Base-by-base conservation (phyloP, 2,329 filamentous ascomycete species). In the Tolypocladium ophioglossoides region DNA sequence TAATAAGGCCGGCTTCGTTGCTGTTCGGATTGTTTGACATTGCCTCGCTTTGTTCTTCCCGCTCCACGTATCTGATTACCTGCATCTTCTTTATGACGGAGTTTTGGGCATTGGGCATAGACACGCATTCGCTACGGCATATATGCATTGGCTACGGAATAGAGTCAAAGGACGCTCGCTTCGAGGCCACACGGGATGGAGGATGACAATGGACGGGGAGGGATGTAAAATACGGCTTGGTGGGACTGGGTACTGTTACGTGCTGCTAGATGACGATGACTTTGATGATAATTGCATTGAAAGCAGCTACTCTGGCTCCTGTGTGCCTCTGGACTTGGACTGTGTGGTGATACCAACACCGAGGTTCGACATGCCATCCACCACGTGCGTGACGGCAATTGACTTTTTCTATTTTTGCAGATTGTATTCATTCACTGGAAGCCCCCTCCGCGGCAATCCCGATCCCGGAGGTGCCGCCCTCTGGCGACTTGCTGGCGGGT, bases 101-200 rank as follows among this genome's bases (percentile, higher is more conserved):
- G 63, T 65, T 65, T 58, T 58, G 49, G 61, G 59, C 56, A 59
- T 55, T 50, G 59, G 54, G 61, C 56, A 58, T 63, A 63, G 57
- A 64, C 52, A 56, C 49, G 57, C 61, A 64, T 63, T 65, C 58
- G 56, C 54, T 59, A 57, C 55, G 40, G 35, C 34, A 37, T n/a
- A 35, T 34, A 52, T 55, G 52, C 51, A 58, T 57, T 55, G 54
- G 56, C 56, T 61, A 55, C 47, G 52, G 52, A 38, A 54, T 57
- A 47, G 55, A 51, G 52, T 52, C 53, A 51, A 41, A 41, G 56
- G 30, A 55, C 46, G 52, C 56, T 60, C 55, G 54, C 57, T 44
- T 52, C 34, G 22, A 51, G 20, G 34, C 34, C 24, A 30, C 9
- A 20, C 8, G 38, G 50, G 48, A 50, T 24, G 34, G 27, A 5